Evolutionary conservation across 2,329 filamentous ascomycete species (phyloP).

Genomic region (Pseudocercospora musae): DNA sequence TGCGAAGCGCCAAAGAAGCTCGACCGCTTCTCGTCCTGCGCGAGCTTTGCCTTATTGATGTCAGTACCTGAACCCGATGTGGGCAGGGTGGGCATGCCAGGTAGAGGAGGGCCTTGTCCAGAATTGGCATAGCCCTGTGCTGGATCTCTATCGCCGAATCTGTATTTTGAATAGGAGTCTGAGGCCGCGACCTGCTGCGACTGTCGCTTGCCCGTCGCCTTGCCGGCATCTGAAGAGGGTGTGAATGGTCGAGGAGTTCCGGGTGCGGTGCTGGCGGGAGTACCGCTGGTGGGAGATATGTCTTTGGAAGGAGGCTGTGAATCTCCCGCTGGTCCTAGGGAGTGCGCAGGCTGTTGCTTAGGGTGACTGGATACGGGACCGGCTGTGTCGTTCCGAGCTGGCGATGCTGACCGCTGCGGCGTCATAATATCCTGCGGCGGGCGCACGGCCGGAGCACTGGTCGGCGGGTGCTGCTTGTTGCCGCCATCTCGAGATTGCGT

Average conservation of each 20-base stretch:
- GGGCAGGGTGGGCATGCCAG: constrained; percentile 38
- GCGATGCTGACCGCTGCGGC: constrained; percentile 52
- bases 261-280: constrained; percentile 47
- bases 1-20: constrained; percentile 54
- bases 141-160: constrained; percentile 75
- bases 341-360: constrained; percentile 53
- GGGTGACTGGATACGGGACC: constrained; percentile 40
- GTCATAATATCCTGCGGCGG: constrained; percentile 57
- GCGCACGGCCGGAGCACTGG: constrained; percentile 32
- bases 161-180: constrained; percentile 64
- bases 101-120: constrained; percentile 40
- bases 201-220: constrained; percentile 70
- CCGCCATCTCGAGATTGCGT: constrained; percentile 59
- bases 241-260: constrained; percentile 63
- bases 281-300: constrained; percentile 59
- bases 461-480: constrained; percentile 27
- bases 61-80: constrained; percentile 38
- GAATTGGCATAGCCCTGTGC: constrained; percentile 47
- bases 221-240: constrained; percentile 63
- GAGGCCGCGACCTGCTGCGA: constrained; percentile 49
- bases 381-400: constrained; percentile 25
- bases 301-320: constrained; percentile 54
- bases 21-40: constrained; percentile 42
- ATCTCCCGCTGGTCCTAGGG: constrained; percentile 55
- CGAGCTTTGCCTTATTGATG: constrained; percentile 8